Base-by-base conservation (phyloP, 257 asterid genomes). In the Ophiorrhiza pumila region DNA sequence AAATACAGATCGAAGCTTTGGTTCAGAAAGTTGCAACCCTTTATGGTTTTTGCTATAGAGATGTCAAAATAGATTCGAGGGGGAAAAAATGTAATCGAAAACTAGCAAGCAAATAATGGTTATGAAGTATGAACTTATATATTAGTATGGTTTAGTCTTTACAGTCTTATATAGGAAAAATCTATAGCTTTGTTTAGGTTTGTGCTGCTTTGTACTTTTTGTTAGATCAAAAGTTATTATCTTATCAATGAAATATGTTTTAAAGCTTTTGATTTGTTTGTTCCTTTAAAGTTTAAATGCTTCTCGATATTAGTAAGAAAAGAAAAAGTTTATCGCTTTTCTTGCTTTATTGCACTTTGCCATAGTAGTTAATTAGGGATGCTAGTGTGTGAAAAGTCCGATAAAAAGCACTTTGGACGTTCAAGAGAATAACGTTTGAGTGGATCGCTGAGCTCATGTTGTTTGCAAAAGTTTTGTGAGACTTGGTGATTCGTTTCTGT, bases 91-190 rank as follows among this genome's bases (percentile, higher is more conserved):
- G 14, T 22, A 14, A 29, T 7, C n/a, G 67, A 49, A 53, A 50
- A 43, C 59, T 60, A 62, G 72, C 60, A 25, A 59, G 27, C 72
- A 49, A 43, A 65, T 64, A 39, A 65, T 69, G 53, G 74, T 37
- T 74, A 69, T 69, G n/a, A n/a, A n/a, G n/a, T n/a, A n/a, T n/a
- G n/a, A n/a, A n/a, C n/a, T n/a, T n/a, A n/a, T n/a, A n/a, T n/a
- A n/a, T n/a, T n/a, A n/a, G 72, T 79, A 66, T 18, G 60, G 71
- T 68, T 73, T 50, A 65, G 6, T 50, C 32, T 63, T 53, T 50
- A 41, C 41, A 77, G 80, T 85, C 82, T 78, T 78, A 83, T 85
- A 82, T n/a, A n/a, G n/a, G n/a, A 76, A 78, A 47, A 71, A 50
- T 4, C 31, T 59, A 46, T 74, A 76, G 69, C 55, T 55, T 7